Conservation (phyloP, 2,329 filamentous ascomycete species). For the Pseudocercospora musae region DNA sequence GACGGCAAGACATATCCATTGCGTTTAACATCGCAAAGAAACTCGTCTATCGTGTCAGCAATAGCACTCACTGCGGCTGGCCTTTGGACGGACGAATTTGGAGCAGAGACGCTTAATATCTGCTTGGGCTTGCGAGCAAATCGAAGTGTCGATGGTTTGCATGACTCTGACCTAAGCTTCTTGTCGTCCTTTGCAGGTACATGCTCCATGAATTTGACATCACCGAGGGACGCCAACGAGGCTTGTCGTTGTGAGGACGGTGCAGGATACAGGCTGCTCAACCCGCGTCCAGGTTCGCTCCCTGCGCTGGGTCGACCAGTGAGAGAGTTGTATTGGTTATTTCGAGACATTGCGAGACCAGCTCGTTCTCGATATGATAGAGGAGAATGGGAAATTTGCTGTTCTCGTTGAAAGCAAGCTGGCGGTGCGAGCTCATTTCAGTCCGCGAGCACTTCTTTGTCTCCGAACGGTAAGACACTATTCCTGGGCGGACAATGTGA, state of each 20-base stretch:
- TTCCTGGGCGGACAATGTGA: neutral
- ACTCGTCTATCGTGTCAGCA: constrained; percentile 6
- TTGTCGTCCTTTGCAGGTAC: constrained; percentile 2
- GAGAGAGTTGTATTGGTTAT: neutral
- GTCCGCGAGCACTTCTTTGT: neutral
- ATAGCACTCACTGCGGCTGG: neutral
- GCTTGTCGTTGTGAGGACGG: neutral
- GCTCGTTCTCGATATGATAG: neutral
- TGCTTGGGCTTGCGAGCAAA: neutral
- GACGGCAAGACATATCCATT: constrained; percentile 6
- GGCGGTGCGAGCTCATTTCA: neutral
- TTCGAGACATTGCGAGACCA: constrained; percentile 1
- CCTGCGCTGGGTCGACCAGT: neutral
- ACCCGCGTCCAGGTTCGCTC: neutral
- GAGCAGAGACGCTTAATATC: neutral
- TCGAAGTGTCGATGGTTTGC: neutral
- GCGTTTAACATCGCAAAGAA: constrained; percentile 4
- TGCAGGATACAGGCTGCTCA: neutral
- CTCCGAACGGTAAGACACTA: neutral
- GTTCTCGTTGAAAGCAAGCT: neutral
- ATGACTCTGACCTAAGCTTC: neutral
- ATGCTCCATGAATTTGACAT: neutral
- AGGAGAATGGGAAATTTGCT: neutral
- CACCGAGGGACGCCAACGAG: neutral
- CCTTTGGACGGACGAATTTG: neutral